Conservation (phyloP, 441 rosid genomes). For the Erodium texanum region DNA sequence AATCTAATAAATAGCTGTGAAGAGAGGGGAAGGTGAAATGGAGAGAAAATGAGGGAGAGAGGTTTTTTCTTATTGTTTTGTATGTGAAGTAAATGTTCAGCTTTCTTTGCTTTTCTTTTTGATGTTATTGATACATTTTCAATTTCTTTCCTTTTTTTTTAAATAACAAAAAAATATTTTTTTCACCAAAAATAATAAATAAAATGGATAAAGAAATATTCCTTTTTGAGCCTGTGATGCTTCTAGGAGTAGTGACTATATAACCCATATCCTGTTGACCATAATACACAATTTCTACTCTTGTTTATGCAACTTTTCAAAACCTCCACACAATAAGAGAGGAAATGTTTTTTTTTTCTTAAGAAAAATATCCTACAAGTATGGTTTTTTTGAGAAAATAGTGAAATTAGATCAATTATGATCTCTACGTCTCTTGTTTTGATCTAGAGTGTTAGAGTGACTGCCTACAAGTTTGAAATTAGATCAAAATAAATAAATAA, state of each 20-base stretch:
- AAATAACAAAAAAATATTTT: background rate
- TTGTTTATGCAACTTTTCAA: conserved; percentile 18
- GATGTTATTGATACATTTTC: conserved; percentile 20
- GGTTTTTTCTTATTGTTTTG: conserved; percentile 22
- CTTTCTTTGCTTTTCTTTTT: conserved; percentile 27
- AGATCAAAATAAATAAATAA: too few species aligned
- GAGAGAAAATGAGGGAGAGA: conserved; percentile 29
- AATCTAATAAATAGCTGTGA: conserved; percentile 62
- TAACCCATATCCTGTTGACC: conserved; percentile 26
- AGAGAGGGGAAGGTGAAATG: conserved; percentile 35
- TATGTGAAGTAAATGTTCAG: conserved; percentile 44
- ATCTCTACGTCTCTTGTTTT: too few species aligned
- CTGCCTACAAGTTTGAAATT: too few species aligned
- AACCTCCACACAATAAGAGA: background rate
- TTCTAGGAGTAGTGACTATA: conserved; percentile 18
- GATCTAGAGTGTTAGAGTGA: too few species aligned
- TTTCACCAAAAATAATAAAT: background rate
- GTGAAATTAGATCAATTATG: too few species aligned
- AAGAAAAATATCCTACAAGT: too few species aligned
- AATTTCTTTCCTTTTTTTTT: background rate
- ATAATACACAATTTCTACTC: conserved; percentile 29
- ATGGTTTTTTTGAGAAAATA: too few species aligned
- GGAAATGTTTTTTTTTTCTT: too few species aligned
- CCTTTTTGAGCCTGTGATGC: background rate
- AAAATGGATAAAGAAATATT: background rate